These are phyloP conservation scores for Didymella glomerata DNA, from an alignment of 2,329 filamentous ascomycete genomes.

Conservation along the genomic window DNA sequence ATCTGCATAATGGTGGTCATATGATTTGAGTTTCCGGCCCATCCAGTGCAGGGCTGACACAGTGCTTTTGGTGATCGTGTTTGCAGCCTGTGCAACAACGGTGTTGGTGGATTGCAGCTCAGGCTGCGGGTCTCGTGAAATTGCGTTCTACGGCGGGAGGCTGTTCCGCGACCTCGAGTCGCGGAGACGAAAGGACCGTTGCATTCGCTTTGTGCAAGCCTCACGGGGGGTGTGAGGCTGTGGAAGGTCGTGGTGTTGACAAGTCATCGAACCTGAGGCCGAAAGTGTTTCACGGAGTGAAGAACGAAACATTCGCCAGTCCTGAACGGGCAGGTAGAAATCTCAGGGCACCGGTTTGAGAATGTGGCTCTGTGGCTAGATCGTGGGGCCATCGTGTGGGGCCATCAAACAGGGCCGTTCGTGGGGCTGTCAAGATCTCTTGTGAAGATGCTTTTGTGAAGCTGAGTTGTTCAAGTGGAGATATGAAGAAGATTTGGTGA, in stretches of 20 bases:
- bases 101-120: background rate
- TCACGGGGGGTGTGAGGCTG: background rate
- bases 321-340: constrained; percentile 12
- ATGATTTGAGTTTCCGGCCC: constrained; percentile 10
- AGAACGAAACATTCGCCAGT: constrained; percentile 16
- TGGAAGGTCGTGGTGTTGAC: constrained; percentile 4
- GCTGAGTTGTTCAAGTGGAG: background rate
- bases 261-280: constrained; percentile 14
- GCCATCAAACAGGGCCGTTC: background rate
- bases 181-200: constrained; percentile 9
- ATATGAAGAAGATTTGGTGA: background rate
- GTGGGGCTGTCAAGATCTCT: constrained; percentile 11
- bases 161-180: background rate
- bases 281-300: constrained; percentile 15
- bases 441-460: background rate
- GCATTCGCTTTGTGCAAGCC: constrained; percentile 3
- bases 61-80: constrained; percentile 12
- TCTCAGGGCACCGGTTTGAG: background rate
- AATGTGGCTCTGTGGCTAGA: constrained; percentile 6
- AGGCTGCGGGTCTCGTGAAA: constrained; percentile 5
- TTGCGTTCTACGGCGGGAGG: background rate
- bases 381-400: constrained; percentile 2
- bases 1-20: constrained; percentile 10
- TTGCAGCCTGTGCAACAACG: constrained; percentile 7
- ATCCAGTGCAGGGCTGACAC: constrained; percentile 16